A percentile compares a stretch with the other conserved stretches of the same genome.
Conservation (phyloP, 257 asterid species). For the Salvia splendens region DNA sequence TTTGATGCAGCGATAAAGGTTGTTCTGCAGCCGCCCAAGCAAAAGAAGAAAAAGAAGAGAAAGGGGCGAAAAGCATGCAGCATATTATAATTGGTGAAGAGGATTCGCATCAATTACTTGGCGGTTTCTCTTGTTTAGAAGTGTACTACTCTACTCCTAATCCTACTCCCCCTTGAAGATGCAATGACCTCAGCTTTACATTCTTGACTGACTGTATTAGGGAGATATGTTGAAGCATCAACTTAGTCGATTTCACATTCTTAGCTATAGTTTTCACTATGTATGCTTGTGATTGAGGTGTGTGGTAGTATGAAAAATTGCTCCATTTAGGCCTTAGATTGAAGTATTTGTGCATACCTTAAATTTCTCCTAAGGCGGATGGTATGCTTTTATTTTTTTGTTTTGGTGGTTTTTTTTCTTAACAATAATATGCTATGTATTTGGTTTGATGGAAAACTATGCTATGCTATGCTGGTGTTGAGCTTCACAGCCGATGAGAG, state of each 20-base stretch:
- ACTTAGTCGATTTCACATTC: constrained; percentile 23
- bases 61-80: constrained; percentile 67
- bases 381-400: not conserved
- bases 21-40: constrained; percentile 73
- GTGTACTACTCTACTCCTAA: not conserved
- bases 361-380: not conserved
- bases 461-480: too few relatives aligned
- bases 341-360: constrained; percentile 30
- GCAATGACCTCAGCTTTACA: constrained; percentile 17
- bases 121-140: not conserved
- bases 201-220: constrained; percentile 32
- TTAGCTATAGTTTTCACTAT: constrained; percentile 26
- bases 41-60: constrained; percentile 73
- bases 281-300: constrained; percentile 32
- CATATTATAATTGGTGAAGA: constrained; percentile 41
- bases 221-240: constrained; percentile 24
- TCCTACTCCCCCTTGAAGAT: constrained; percentile 11
- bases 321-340: constrained; percentile 24
- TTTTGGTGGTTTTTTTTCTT: not conserved
- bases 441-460: too few relatives aligned
- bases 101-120: too few relatives aligned
- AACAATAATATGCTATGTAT: too few relatives aligned
- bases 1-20: constrained; percentile 80
- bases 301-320: constrained; percentile 29
- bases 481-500: too few relatives aligned